phyloP scores from a whole-genome alignment of 2,329 filamentous ascomycete genomes.

The Daldinia sp. region DNA sequence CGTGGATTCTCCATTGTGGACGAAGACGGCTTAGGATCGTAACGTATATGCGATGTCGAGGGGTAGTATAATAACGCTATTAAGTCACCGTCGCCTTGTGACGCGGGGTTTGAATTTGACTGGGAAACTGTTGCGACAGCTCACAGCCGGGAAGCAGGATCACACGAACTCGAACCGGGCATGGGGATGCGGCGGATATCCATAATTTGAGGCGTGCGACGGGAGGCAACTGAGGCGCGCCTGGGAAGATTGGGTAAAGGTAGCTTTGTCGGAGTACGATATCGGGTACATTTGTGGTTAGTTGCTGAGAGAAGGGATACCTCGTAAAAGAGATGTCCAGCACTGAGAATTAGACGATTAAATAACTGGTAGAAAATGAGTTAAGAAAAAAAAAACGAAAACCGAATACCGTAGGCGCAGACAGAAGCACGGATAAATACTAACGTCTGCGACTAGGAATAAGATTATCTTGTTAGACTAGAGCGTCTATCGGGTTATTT shows the following conservation, averaged over 20 bases:
- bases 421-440: conserved; percentile 17
- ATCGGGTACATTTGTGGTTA: conserved; percentile 46
- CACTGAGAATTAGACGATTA: background rate
- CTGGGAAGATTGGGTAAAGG: conserved; percentile 36
- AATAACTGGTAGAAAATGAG: background rate
- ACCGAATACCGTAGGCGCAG: conserved; percentile 19
- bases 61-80: conserved; percentile 12
- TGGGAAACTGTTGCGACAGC: conserved; percentile 38
- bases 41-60: conserved; percentile 12
- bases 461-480: conserved; percentile 4
- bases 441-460: conserved; percentile 12
- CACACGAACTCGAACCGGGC: conserved; percentile 45
- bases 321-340: conserved; percentile 27
- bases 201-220: conserved; percentile 44
- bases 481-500: conserved; percentile 4
- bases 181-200: conserved; percentile 42
- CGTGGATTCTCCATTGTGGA: conserved; percentile 41
- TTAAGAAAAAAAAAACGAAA: too few species aligned
- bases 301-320: conserved; percentile 27
- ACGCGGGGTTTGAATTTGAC: conserved; percentile 32
- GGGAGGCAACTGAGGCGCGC: conserved; percentile 36
- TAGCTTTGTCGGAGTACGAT: conserved; percentile 39
- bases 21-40: conserved; percentile 8
- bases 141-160: conserved; percentile 45
- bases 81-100: conserved; percentile 30